These are phyloP conservation scores for Phytophthora idaei DNA, from an alignment of 352 stramenopile genomes.

Conservation along the genomic window DNA sequence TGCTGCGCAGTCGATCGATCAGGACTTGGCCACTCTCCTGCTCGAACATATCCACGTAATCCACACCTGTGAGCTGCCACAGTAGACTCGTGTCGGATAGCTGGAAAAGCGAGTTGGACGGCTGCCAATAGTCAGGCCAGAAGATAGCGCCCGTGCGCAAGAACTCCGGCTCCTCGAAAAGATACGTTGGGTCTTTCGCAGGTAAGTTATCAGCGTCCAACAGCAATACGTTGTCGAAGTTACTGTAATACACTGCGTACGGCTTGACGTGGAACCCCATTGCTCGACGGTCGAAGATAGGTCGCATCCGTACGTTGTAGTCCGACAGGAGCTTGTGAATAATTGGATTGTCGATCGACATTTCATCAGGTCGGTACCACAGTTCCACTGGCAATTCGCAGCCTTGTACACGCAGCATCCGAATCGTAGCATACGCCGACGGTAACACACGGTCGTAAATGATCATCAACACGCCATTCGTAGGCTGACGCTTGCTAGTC, in stretches of 20 bases:
- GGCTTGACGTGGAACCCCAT: constrained; percentile 86
- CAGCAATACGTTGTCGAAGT: constrained; percentile 85
- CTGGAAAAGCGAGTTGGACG: constrained; percentile 82
- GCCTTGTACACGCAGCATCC: constrained; percentile 75
- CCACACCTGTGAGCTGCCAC: constrained; percentile 78
- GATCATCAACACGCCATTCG: constrained; percentile 84
- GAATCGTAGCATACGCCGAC: constrained; percentile 79
- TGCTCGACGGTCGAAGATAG: constrained; percentile 78
- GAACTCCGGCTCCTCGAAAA: constrained; percentile 85
- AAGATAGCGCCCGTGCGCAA: constrained; percentile 79
- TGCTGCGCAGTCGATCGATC: constrained; percentile 80
- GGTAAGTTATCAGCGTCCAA: constrained; percentile 86
- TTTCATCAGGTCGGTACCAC: constrained; percentile 87
- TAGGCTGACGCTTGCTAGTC: constrained; percentile 52
- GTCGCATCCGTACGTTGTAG: constrained; percentile 78
- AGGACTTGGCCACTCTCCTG: constrained; percentile 88
- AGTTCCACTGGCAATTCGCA: constrained; percentile 83
- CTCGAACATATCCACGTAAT: constrained; percentile 84
- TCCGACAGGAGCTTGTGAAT: constrained; percentile 68
- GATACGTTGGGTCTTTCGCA: constrained; percentile 79
- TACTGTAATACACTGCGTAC: constrained; percentile 87
- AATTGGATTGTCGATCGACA: constrained; percentile 84
- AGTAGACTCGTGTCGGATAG: constrained; percentile 74
- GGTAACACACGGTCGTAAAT: constrained; percentile 85
- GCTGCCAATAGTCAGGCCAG: constrained; percentile 88